Evolutionary conservation across 495 filamentous ascomycete species (phyloP).

Genomic region (Neurospora sp.): DNA sequence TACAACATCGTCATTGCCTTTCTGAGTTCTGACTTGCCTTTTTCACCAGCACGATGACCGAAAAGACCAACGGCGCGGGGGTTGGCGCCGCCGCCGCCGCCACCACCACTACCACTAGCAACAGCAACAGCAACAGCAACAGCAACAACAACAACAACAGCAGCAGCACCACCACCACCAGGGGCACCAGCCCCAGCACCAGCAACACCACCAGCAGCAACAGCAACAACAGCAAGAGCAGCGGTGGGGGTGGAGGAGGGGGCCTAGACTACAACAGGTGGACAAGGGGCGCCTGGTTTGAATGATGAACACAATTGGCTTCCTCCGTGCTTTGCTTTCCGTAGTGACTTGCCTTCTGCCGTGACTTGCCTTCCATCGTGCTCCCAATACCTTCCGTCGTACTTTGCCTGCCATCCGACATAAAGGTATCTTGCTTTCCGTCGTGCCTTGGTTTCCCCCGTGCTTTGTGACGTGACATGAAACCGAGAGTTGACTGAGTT

Average conservation of each 20-base stretch:
- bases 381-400: neutral
- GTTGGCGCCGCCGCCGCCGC: neutral
- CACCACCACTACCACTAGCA: neutral
- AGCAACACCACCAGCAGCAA: neutral
- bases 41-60: neutral
- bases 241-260: neutral
- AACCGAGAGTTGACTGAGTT: neutral
- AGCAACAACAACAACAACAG: neutral
- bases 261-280: neutral
- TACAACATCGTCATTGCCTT: neutral
- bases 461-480: neutral
- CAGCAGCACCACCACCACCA: neutral
- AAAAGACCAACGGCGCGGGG: neutral
- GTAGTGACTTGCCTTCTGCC: neutral
- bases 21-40: neutral
- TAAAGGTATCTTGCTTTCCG: neutral
- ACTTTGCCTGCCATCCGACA: neutral
- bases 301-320: neutral
- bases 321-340: neutral
- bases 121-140: neutral
- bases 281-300: neutral
- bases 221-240: neutral
- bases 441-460: too few relatives aligned
- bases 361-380: neutral
- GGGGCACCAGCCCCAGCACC: neutral